phyloP scores from a whole-genome alignment of 2,329 filamentous ascomycete genomes.

The Microthyrium microscopicum region DNA sequence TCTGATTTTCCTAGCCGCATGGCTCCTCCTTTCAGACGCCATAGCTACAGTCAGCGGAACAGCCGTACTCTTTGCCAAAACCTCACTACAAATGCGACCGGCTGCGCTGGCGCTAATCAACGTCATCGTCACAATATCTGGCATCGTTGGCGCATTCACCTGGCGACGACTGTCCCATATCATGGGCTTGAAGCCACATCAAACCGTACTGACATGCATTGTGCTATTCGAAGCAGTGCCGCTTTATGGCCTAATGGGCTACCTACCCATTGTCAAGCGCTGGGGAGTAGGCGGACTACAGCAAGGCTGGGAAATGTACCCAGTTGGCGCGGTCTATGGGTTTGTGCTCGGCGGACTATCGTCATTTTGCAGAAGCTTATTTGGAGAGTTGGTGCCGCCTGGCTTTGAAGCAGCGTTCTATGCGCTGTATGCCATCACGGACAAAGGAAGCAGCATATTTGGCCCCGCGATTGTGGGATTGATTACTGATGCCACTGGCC shows the following conservation, averaged over 20 bases:
- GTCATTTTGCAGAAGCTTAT: slow-evolving; percentile 81
- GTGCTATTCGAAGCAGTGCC: slow-evolving; percentile 83
- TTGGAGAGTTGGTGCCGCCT: slow-evolving; percentile 82
- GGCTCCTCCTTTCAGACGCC: slow-evolving; percentile 89
- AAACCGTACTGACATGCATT: slow-evolving; percentile 88
- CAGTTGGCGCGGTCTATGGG: slow-evolving; percentile 76
- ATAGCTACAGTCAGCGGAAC: slow-evolving; percentile 91
- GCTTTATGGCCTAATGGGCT: slow-evolving; percentile 76
- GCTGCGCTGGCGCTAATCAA: slow-evolving; percentile 84
- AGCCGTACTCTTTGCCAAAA: slow-evolving; percentile 91
- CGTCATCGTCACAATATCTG: slow-evolving; percentile 71
- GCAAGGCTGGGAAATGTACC: slow-evolving; percentile 87
- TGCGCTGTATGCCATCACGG: slow-evolving; percentile 89
- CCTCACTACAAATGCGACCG: slow-evolving; percentile 73
- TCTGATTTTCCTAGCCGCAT: slow-evolving; percentile 64
- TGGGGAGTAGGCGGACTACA: slow-evolving; percentile 75
- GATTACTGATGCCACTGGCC: slow-evolving; percentile 57
- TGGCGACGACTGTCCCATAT: slow-evolving; percentile 67
- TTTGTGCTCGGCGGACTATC: slow-evolving; percentile 87
- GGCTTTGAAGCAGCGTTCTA: slow-evolving; percentile 95
- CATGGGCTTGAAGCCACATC: slow-evolving; percentile 56
- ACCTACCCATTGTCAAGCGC: slow-evolving; percentile 59
- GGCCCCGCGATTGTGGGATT: slow-evolving; percentile 84
- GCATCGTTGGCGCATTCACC: slow-evolving; percentile 73
- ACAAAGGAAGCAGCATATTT: slow-evolving; percentile 89